Evolutionary conservation across 2,329 filamentous ascomycete genomes (phyloP).

Genomic region (Fusarium sp.): DNA sequence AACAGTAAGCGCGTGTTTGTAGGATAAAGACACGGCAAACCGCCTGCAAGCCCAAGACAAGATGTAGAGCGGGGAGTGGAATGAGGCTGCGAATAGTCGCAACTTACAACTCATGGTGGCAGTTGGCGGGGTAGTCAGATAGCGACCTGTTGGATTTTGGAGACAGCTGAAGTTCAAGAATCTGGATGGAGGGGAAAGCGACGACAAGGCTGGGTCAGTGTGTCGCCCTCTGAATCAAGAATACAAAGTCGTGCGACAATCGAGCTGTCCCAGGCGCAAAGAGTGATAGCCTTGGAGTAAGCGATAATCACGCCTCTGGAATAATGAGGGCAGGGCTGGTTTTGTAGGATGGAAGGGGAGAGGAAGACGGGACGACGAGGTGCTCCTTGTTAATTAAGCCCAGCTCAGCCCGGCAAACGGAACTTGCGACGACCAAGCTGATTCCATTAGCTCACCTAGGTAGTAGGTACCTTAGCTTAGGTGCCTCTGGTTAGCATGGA

Average conservation of each 20-base stretch:
- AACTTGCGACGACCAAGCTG: conserved; percentile 34
- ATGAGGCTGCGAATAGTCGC: conserved; percentile 46
- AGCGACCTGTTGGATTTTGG: conserved; percentile 25
- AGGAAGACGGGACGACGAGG: conserved; percentile 23
- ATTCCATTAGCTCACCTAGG: conserved; percentile 8
- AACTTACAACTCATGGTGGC: conserved; percentile 52
- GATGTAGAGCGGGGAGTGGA: conserved; percentile 37
- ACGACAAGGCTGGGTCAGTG: conserved; percentile 5
- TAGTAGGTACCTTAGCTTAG: neutral
- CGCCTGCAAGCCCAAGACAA: conserved; percentile 1
- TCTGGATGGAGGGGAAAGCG: conserved; percentile 17
- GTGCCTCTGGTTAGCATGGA: neutral
- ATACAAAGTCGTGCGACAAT: conserved; percentile 19
- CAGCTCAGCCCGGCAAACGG: neutral
- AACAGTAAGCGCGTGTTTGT: neutral
- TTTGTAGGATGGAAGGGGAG: conserved; percentile 30
- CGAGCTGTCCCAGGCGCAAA: conserved; percentile 21
- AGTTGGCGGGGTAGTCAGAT: conserved; percentile 46
- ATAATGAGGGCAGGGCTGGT: conserved; percentile 12
- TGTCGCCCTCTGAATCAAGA: conserved; percentile 1
- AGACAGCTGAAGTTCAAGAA: conserved; percentile 6
- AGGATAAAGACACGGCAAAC: neutral
- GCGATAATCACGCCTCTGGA: conserved; percentile 26
- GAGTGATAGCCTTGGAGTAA: conserved; percentile 4
- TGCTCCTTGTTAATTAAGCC: conserved; percentile 37